Base-by-base conservation (phyloP, 129 eudicot genomes). In the Lactuca saligna region DNA sequence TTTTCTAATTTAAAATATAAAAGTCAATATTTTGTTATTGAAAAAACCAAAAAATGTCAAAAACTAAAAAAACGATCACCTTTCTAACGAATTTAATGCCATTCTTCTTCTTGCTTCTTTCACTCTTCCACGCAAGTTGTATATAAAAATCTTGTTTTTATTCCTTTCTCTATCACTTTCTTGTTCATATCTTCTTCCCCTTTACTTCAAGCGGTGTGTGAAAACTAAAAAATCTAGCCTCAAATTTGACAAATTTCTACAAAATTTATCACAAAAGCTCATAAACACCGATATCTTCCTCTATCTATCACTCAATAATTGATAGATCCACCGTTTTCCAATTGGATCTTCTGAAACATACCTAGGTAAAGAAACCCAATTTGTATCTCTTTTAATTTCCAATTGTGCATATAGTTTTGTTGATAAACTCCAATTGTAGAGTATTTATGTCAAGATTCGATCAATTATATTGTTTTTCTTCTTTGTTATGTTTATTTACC, bases 251-350 rank as follows among this genome's bases (percentile, higher is more conserved):
- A 39, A 34, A n/a, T 41, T 33, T 74, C 11, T 16, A 11, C 15
- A 32, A 42, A 74, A 65, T 3, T 42, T 69, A 31, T 44, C 46
- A 57, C 12, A 25, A 69, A 42, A 54, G 62, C 54, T 50, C 61
- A 74, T 57, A 66, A 66, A 74, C 73, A 59, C 74, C 7, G 38
- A 59, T 75, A 35, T 37, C 63, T 51, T 17, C 5, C 51, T 46
- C n/a, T 11, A 46, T 46, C 51, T 46, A 0, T 39, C 70, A 12
- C 35, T 59, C 54, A 39, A 37, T 60, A 49, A 75, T 68, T 46
- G 31, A 61, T 61, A 76, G 80, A 76, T 76, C 80, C 68, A 64
- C 58, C 70, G 38, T 57, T 76, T 68, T 60, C 64, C 50, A 38
- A 68, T 68, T 76, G 70, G 51, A 55, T 50, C 59, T 51, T 50